Base-by-base conservation (phyloP, 192 early-diverging fungal genomes). In the Coemansia biformis region DNA sequence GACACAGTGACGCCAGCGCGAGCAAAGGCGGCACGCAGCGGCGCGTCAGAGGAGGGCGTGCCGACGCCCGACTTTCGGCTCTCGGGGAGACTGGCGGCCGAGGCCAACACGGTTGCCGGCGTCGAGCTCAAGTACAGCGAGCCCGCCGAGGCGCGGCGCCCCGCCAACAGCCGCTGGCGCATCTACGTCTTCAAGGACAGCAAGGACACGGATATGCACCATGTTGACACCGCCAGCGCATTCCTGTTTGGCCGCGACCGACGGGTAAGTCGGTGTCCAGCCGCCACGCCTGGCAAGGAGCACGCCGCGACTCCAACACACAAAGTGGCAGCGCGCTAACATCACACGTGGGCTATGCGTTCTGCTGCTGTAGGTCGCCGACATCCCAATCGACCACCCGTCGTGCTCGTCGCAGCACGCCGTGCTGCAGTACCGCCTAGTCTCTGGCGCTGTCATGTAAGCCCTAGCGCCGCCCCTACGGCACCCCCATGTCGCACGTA, bases 341-440 rank as follows among this genome's bases (percentile, higher is more conserved):
- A n/a, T n/a, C n/a, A n/a, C n/a, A n/a, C n/a, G n/a, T n/a, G n/a
- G n/a, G n/a, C n/a, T 16, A 16, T 4, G 18, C 23, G 23, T 31
- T 33, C 17, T 43, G 17, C 17, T 24, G 19, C 30, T 22, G 40
- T 73, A 73, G 69, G 69, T 97, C 21, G 89, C 85, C 3, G 94
- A 98, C 73, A 83, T 98, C 28, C 93, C 94, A 1, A 80, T 89
- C 4, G 94, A 98, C 68, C 94, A 98, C 49, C 93, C 90, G 13
- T 93, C 91, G 5, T 91, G 88, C 56, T 93, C 91, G 5, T 88
- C 86, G 48, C 94, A 98, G 65, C 94, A 98, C 54, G 90, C 92
- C 3, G 94, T 88, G 1, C 56, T 97, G 24, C 94, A 97, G 60
- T 95, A 79, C 63, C 82, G 92, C 37, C 84, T 81, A 38, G 60